Conservation (phyloP, 805 yeast genomes). For the Clavispora fructus region DNA sequence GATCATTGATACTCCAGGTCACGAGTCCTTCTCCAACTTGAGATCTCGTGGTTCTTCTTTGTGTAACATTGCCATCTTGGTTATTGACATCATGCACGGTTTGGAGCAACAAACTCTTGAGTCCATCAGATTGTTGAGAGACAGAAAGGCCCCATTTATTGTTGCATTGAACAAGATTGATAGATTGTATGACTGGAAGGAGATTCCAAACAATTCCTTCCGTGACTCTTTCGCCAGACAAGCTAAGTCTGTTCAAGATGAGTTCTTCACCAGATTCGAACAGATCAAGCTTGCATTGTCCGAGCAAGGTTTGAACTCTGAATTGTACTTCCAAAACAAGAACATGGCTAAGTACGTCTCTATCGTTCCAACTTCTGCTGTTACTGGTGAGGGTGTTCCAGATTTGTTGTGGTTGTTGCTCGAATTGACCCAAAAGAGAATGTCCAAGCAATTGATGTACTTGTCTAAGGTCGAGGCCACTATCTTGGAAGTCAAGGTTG, state of each 20-base stretch:
- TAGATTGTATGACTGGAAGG: constrained; percentile 93
- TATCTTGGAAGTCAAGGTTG: constrained; percentile 92
- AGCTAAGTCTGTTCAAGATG: constrained; percentile 78
- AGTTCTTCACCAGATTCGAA: constrained; percentile 82
- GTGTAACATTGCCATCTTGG: constrained; percentile 98
- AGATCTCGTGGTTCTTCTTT: constrained; percentile 98
- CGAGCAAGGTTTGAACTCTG: constrained; percentile 98
- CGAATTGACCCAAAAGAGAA: constrained; percentile 95
- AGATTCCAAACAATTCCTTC: constrained; percentile 88
- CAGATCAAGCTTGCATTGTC: constrained; percentile 86
- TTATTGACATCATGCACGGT: constrained; percentile 98
- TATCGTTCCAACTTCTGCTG: constrained; percentile 97
- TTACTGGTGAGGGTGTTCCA: constrained; percentile 99
- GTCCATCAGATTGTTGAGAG: constrained; percentile 85
- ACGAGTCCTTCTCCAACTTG: constrained; percentile 96
- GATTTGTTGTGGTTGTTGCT: constrained; percentile 93
- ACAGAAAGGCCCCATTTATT: constrained; percentile 95
- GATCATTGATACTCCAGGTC: constrained; percentile 98
- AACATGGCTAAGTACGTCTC: constrained; percentile 92
- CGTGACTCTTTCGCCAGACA: constrained; percentile 88
- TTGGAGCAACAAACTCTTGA: constrained; percentile 96
- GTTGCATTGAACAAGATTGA: constrained; percentile 97
- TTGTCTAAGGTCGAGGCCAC: constrained; percentile 93
- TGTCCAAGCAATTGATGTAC: constrained; percentile 98
- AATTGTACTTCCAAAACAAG: constrained; percentile 90